phyloP scores from a whole-genome alignment of 2,329 filamentous ascomycete genomes.

The Dendryphion nanum region DNA sequence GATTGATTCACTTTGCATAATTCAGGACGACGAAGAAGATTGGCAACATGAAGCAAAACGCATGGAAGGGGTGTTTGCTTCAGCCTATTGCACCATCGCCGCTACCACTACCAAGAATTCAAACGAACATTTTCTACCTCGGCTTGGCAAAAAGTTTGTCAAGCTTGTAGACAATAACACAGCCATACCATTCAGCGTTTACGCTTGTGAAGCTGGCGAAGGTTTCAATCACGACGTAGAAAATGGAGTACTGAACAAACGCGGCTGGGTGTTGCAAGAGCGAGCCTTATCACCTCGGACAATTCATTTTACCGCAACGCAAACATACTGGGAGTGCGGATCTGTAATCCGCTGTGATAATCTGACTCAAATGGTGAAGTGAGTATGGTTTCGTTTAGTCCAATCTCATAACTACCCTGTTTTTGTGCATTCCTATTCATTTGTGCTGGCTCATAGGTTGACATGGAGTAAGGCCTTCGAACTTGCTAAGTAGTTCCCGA shows the following conservation, averaged over 20 bases:
- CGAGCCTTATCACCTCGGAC: slow-evolving; percentile 16
- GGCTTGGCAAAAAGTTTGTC: background rate
- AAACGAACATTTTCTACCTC: slow-evolving; percentile 7
- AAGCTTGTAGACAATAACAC: too few species aligned
- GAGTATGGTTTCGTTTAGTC: too few species aligned
- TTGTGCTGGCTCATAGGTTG: too few species aligned
- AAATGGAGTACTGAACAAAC: slow-evolving; percentile 9
- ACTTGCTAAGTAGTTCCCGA: too few species aligned
- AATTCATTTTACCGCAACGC: slow-evolving; percentile 18
- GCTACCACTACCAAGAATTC: slow-evolving; percentile 9
- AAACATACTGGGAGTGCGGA: slow-evolving; percentile 24
- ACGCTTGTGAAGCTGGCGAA: slow-evolving; percentile 12
- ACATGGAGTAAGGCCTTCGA: too few species aligned
- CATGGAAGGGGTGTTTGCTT: slow-evolving; percentile 13
- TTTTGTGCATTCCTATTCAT: too few species aligned
- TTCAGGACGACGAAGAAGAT: slow-evolving; percentile 10
- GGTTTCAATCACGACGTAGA: slow-evolving; percentile 16
- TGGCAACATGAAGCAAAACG: slow-evolving; percentile 9
- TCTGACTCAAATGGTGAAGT: slow-evolving; percentile 9
- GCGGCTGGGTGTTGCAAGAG: slow-evolving; percentile 25
- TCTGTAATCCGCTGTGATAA: slow-evolving; percentile 11
- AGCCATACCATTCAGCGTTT: background rate
- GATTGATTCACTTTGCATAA: slow-evolving; percentile 18
- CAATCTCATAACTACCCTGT: too few species aligned
- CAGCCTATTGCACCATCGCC: slow-evolving; percentile 10